Conservation (phyloP, 257 asterid species). For the Linaria vulgaris region DNA sequence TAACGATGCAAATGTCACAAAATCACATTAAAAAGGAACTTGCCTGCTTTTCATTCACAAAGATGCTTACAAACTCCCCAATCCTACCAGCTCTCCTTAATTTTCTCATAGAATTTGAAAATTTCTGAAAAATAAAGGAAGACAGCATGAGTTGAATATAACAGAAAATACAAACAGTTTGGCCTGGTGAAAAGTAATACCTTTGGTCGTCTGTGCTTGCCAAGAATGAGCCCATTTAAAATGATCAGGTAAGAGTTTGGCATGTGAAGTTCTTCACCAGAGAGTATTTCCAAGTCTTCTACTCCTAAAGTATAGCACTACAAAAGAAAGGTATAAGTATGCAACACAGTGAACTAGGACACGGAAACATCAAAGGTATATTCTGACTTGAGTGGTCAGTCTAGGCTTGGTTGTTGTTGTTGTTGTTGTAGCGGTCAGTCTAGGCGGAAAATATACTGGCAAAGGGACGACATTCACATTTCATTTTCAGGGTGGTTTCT, state of each 20-base stretch:
- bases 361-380: background rate
- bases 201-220: conserved; percentile 84
- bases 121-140: conserved; percentile 44
- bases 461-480: background rate
- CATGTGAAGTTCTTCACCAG: conserved; percentile 92
- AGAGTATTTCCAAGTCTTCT: conserved; percentile 73
- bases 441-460: background rate
- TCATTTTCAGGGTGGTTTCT: background rate
- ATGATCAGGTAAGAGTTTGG: conserved; percentile 73
- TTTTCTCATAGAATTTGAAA: conserved; percentile 73
- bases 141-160: conserved; percentile 11
- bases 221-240: conserved; percentile 89
- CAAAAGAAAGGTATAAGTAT: conserved; percentile 25
- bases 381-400: background rate
- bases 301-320: conserved; percentile 88
- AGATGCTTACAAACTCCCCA: conserved; percentile 94
- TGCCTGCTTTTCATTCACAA: conserved; percentile 88
- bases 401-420: too few relatives aligned
- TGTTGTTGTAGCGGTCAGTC: too few relatives aligned
- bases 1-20: background rate
- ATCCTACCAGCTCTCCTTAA: conserved; percentile 85
- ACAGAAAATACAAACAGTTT: conserved; percentile 1
- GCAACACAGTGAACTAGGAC: background rate
- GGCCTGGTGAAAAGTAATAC: conserved; percentile 33
- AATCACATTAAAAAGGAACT: conserved; percentile 22